Conservation (phyloP, 805 yeast genomes). For the Metschnikowia koreensis region DNA sequence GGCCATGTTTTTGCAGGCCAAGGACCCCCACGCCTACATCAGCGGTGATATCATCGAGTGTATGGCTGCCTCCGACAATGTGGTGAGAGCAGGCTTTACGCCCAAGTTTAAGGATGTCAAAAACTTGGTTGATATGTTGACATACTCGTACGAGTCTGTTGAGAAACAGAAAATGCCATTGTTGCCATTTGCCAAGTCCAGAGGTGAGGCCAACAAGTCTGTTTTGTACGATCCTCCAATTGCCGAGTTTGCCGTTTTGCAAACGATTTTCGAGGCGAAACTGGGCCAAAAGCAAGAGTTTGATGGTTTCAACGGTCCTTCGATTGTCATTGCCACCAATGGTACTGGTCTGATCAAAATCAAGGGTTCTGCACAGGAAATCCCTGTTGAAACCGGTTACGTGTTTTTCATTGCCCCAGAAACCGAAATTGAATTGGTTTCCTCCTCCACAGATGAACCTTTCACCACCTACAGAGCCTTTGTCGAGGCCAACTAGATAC, state of each 20-base stretch:
- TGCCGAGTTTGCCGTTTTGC: slow-evolving; percentile 92
- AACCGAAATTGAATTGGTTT: slow-evolving; percentile 57
- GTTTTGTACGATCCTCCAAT: slow-evolving; percentile 91
- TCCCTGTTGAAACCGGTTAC: slow-evolving; percentile 63
- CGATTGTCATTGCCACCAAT: slow-evolving; percentile 77
- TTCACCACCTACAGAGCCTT: slow-evolving; percentile 90
- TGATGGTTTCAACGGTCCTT: slow-evolving; percentile 77
- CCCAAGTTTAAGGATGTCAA: slow-evolving; percentile 97
- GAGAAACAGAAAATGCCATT: slow-evolving; percentile 90
- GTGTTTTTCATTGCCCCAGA: slow-evolving; percentile 85
- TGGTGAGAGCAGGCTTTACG: slow-evolving; percentile 98
- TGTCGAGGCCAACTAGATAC: slow-evolving; percentile 54
- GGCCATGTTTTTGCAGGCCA: slow-evolving; percentile 94
- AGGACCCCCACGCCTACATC: slow-evolving; percentile 97
- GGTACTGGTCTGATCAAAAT: slow-evolving; percentile 66
- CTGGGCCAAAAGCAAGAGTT: slow-evolving; percentile 52
- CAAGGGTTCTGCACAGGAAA: slow-evolving; percentile 32
- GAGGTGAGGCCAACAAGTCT: slow-evolving; percentile 60
- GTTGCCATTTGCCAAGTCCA: slow-evolving; percentile 52
- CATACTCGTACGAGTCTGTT: slow-evolving; percentile 84
- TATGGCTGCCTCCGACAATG: slow-evolving; percentile 99
- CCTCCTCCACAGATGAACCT: slow-evolving; percentile 43
- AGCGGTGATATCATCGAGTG: slow-evolving; percentile 97
- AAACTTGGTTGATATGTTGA: slow-evolving; percentile 85
- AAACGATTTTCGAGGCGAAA: slow-evolving; percentile 56